phyloP scores from a whole-genome alignment of 23 red algal species.

The Gracilaria vermiculophylla region DNA sequence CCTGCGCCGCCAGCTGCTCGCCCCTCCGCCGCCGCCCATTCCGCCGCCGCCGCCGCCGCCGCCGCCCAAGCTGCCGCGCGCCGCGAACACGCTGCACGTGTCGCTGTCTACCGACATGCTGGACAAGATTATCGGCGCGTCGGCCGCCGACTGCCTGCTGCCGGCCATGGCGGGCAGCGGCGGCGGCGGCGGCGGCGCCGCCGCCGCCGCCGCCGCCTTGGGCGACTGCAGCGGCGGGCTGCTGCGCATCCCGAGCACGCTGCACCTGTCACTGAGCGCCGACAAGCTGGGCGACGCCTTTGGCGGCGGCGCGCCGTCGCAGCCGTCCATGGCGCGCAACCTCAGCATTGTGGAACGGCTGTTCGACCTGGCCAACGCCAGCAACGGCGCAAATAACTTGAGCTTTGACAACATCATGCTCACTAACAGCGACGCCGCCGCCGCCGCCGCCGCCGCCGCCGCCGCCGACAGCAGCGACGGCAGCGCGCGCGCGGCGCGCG shows the following conservation, averaged over 20 bases:
- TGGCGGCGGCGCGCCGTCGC: not conserved
- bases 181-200: not conserved
- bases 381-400: not conserved
- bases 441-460: not conserved
- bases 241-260: slow-evolving; percentile 49
- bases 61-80: not conserved
- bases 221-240: not conserved
- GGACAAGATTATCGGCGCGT: slow-evolving; percentile 57
- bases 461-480: not conserved
- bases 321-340: slow-evolving; percentile 25
- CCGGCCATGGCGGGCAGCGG: too few species aligned
- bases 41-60: not conserved
- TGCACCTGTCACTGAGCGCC: slow-evolving; percentile 58
- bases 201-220: not conserved
- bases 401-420: slow-evolving; percentile 3
- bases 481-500: not conserved
- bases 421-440: not conserved
- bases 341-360: slow-evolving; percentile 42
- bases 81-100: not conserved
- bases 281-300: not conserved
- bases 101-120: slow-evolving; percentile 63
- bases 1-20: not conserved
- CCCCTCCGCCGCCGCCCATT: not conserved
- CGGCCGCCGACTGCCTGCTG: not conserved
- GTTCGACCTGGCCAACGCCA: slow-evolving; percentile 31